Conservation (phyloP, 2,329 filamentous ascomycete genomes). For the Xylariaceae sp. region DNA sequence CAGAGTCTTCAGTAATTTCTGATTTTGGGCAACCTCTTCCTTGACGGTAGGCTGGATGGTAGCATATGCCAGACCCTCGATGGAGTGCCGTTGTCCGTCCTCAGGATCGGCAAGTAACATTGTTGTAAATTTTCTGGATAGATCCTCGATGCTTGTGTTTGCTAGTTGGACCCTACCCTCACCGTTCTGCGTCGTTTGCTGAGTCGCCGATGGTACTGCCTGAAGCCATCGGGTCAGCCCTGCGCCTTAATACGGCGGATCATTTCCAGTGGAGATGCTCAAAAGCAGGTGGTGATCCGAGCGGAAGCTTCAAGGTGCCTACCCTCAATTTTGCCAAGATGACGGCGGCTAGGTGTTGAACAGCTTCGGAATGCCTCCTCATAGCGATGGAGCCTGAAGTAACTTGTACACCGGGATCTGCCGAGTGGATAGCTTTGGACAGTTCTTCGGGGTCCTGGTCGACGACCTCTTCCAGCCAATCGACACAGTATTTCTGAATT, state of each 20-base stretch:
- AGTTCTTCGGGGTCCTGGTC: constrained; percentile 69
- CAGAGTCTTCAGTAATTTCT: constrained; percentile 70
- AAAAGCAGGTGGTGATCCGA: constrained; percentile 31
- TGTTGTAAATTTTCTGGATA: constrained; percentile 67
- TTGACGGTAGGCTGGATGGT: constrained; percentile 87
- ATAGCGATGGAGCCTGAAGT: constrained; percentile 64
- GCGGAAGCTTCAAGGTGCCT: constrained; percentile 47
- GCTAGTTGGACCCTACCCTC: constrained; percentile 57
- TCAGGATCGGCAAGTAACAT: constrained; percentile 68
- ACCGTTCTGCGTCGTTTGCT: constrained; percentile 44
- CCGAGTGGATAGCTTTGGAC: constrained; percentile 54
- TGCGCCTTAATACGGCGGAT: constrained; percentile 28
- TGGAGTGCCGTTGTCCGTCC: constrained; percentile 68
- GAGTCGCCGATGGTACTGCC: constrained; percentile 56
- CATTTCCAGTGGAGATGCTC: constrained; percentile 37
- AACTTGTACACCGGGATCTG: constrained; percentile 63
- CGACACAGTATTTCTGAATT: constrained; percentile 81
- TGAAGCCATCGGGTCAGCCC: constrained; percentile 49
- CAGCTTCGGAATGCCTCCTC: constrained; percentile 65
- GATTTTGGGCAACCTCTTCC: constrained; percentile 75
- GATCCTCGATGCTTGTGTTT: constrained; percentile 68
- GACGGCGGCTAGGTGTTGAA: constrained; percentile 72
- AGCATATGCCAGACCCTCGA: constrained; percentile 92
- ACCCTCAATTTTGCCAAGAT: constrained; percentile 75
- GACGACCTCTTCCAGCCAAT: constrained; percentile 87